Percentiles rank a stretch among this genome's conserved stretches.
Conservation (phyloP, 1,284 basidiomycete genomes). For the Ustilago esculenta region DNA sequence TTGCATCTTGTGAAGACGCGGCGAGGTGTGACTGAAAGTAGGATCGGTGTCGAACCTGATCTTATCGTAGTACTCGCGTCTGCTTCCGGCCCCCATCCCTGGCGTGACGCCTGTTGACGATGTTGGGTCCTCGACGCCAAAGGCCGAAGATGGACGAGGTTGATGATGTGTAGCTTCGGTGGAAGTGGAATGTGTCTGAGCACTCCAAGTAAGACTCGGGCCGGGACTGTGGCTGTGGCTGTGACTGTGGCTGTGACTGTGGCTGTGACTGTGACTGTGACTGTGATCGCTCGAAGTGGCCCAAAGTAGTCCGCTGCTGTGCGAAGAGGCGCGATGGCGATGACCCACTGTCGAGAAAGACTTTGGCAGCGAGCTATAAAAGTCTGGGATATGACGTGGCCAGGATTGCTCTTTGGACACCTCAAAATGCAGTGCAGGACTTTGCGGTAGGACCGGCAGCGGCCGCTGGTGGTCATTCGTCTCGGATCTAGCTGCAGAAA, state of each 20-base stretch:
- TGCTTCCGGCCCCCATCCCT: not conserved
- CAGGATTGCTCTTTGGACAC: slow-evolving; percentile 6
- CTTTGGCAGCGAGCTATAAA: not conserved
- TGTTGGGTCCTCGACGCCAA: not conserved
- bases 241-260: slow-evolving; percentile 7
- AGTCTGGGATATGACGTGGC: not conserved
- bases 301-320: no score
- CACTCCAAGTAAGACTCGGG: slow-evolving; percentile 8
- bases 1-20: not conserved
- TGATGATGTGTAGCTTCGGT: not conserved
- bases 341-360: not conserved
- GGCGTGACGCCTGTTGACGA: not conserved
- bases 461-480: not conserved
- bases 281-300: not conserved
- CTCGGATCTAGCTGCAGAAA: not conserved
- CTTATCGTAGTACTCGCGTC: not conserved
- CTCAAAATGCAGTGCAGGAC: slow-evolving; percentile 14
- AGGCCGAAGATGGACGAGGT: slow-evolving; percentile 1
- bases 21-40: not conserved
- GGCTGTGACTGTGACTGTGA: slow-evolving; percentile 11
- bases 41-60: not conserved
- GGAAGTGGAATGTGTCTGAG: not conserved
- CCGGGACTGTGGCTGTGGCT: slow-evolving; percentile 4
- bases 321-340: no score
- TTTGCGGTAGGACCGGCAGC: not conserved